phyloP scores from a whole-genome alignment of 2,329 filamentous ascomycete species.

The Myriosclerotinia curreyana region DNA sequence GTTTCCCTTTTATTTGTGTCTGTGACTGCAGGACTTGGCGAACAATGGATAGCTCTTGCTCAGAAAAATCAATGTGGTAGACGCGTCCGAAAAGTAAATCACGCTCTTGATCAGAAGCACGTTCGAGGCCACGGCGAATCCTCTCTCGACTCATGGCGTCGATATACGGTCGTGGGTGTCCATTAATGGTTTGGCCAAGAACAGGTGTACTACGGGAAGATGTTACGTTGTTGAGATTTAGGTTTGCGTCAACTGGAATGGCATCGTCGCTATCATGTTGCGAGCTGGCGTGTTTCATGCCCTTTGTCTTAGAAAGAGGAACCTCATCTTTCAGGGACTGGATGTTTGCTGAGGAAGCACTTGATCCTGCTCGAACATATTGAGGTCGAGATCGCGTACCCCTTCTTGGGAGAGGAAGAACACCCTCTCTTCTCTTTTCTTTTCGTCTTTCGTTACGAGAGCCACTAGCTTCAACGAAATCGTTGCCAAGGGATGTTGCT shows the following conservation, averaged over 20 bases:
- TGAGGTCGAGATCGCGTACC: conserved; percentile 1
- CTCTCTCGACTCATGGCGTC: conserved; percentile 8
- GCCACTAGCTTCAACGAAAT: not conserved
- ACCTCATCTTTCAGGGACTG: not conserved
- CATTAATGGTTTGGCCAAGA: not conserved
- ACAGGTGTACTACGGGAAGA: not conserved
- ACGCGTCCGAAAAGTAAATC: conserved; percentile 4
- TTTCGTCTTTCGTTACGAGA: not conserved
- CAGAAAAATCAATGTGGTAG: conserved; percentile 29
- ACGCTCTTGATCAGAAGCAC: conserved; percentile 5
- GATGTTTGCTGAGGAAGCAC: not conserved
- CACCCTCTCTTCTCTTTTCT: not conserved
- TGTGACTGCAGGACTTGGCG: conserved; percentile 5
- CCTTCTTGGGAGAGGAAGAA: not conserved
- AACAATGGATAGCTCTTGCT: conserved; percentile 23
- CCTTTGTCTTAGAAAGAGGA: not conserved
- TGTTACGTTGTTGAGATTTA: not conserved
- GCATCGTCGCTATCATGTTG: not conserved
- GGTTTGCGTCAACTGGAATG: not conserved
- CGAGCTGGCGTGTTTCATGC: not conserved
- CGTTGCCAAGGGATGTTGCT: not conserved
- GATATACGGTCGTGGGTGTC: conserved; percentile 23
- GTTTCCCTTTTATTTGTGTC: conserved; percentile 9
- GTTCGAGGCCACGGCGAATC: conserved; percentile 23
- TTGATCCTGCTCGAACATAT: not conserved